Evolutionary conservation across 1,284 basidiomycete species (phyloP).

Genomic region (Ustilago tritici): DNA sequence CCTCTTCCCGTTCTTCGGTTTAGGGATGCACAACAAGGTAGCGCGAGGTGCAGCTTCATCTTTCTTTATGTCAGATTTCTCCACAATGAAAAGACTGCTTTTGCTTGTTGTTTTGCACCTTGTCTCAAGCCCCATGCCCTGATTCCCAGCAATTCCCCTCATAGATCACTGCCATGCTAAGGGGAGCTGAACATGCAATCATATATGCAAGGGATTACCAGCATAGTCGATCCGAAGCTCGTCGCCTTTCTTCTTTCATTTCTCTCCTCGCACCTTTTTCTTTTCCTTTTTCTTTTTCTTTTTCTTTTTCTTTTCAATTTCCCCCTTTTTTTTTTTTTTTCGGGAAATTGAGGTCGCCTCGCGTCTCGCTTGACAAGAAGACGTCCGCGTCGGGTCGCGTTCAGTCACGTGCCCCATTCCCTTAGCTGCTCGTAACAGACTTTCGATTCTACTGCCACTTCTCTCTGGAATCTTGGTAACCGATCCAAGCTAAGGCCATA

Average conservation of each 20-base stretch:
- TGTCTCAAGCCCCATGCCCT: background rate
- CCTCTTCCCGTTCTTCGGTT: background rate
- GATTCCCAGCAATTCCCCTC: background rate
- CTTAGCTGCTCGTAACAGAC: background rate
- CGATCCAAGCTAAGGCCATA: too few species aligned
- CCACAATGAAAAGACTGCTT: background rate
- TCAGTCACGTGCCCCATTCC: conserved; percentile 4
- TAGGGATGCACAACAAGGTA: background rate
- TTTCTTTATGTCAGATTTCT: background rate
- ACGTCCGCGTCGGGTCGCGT: conserved; percentile 10
- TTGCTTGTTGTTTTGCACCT: background rate
- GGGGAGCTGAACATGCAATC: background rate
- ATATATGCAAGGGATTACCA: background rate
- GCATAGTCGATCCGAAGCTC: background rate
- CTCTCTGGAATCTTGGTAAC: too few species aligned
- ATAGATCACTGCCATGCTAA: background rate
- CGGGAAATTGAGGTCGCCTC: background rate
- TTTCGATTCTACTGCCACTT: background rate
- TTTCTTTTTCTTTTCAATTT: background rate
- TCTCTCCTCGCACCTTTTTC: conserved; percentile 6
- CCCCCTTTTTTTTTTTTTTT: background rate
- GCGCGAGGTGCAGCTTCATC: background rate
- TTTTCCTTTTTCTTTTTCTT: conserved; percentile 6
- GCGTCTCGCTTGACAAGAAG: background rate
- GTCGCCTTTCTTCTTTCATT: background rate